Evolutionary conservation across 768 basidiomycete species (phyloP).

Genomic region (Pleurotus eryngii): DNA sequence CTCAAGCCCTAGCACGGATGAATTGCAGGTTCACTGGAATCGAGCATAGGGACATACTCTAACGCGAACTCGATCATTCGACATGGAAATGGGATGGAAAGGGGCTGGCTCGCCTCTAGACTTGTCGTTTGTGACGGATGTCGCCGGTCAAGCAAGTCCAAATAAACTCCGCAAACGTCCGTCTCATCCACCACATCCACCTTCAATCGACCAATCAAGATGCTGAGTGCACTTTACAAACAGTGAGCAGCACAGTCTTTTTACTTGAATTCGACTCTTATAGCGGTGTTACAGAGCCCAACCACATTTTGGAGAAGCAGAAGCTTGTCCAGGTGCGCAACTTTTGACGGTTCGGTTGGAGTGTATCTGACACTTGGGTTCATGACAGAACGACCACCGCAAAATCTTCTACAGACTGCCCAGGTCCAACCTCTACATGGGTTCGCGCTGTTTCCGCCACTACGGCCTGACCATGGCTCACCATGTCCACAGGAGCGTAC

Average conservation of each 20-base stretch:
- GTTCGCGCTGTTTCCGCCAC: conserved; percentile 34
- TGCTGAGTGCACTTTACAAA: conserved; percentile 65
- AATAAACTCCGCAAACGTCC: conserved; percentile 44
- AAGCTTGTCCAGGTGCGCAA: conserved; percentile 56
- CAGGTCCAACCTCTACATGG: conserved; percentile 60
- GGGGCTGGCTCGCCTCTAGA: conserved; percentile 25
- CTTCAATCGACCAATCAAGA: conserved; percentile 26
- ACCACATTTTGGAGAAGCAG: conserved; percentile 65
- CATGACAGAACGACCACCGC: conserved; percentile 37
- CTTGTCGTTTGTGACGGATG: conserved; percentile 19
- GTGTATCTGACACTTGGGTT: conserved; percentile 5
- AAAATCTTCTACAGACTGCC: conserved; percentile 62
- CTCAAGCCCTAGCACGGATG: conserved; percentile 64
- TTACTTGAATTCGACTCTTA: neutral
- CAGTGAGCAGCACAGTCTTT: conserved; percentile 39
- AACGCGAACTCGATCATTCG: conserved; percentile 72
- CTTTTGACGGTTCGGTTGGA: neutral
- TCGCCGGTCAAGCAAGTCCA: conserved; percentile 11
- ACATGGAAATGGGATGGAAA: conserved; percentile 35
- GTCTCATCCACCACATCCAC: conserved; percentile 20
- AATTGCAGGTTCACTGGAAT: conserved; percentile 3
- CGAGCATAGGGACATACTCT: conserved; percentile 49
- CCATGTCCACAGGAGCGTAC: conserved; percentile 44
- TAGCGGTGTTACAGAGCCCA: conserved; percentile 44
- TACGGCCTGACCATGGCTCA: neutral